phyloP scores from a whole-genome alignment of 2,329 filamentous ascomycete genomes.

The Hypoxylon sp. region DNA sequence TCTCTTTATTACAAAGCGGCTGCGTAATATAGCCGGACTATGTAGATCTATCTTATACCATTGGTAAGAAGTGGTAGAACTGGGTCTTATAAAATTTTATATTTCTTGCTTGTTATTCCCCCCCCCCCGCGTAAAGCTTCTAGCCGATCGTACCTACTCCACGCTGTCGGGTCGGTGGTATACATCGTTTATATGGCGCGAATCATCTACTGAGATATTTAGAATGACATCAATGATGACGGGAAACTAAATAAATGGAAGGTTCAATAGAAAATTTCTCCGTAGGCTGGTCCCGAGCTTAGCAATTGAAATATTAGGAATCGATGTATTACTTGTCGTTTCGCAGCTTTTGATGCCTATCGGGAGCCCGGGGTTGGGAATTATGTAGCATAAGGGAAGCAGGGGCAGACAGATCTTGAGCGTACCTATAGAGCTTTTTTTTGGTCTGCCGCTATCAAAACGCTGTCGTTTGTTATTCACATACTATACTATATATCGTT shows the following conservation, averaged over 20 bases:
- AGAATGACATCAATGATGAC: background rate
- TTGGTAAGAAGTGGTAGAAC: background rate
- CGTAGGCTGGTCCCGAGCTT: background rate
- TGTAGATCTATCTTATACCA: no score
- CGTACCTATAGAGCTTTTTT: background rate
- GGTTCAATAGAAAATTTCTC: background rate
- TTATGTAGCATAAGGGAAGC: background rate
- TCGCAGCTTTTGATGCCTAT: background rate
- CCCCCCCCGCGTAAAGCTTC: no score
- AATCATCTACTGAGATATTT: background rate
- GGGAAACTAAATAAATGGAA: background rate
- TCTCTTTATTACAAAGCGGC: no score
- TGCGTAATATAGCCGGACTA: no score
- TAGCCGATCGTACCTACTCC: background rate
- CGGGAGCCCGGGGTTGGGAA: background rate
- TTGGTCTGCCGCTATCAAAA: background rate
- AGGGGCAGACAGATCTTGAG: background rate
- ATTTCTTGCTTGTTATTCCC: background rate
- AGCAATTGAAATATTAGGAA: background rate
- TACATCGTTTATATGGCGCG: background rate
- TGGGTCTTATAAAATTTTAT: background rate
- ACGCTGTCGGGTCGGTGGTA: no score
- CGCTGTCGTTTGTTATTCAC: background rate
- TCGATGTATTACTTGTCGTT: background rate
- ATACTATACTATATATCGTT: background rate